Conservation (phyloP, 148 eudicot genomes). For the Rhododendron henanense region DNA sequence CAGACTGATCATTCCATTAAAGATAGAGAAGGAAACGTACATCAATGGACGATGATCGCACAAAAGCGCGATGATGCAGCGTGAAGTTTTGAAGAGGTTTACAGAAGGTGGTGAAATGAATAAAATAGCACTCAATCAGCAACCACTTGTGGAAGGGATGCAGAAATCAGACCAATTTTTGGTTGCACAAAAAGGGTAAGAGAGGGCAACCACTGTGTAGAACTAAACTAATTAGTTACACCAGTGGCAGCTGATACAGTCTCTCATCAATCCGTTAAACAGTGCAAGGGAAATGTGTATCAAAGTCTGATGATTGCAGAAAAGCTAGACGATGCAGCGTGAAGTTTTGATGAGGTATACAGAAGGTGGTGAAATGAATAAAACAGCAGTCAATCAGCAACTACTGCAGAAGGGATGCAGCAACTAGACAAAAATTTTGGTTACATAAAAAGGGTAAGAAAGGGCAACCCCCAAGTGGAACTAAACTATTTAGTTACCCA, state of each 20-base stretch:
- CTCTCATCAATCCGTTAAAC: neutral
- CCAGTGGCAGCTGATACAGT: neutral
- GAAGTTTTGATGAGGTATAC: neutral
- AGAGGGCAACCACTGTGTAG: neutral
- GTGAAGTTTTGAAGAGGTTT: neutral
- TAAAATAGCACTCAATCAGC: neutral
- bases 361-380: neutral
- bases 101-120: neutral
- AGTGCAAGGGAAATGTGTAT: neutral
- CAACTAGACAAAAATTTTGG: neutral
- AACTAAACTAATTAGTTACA: neutral
- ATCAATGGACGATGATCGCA: neutral
- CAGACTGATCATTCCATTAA: neutral
- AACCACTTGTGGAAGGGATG: neutral
- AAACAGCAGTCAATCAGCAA: neutral
- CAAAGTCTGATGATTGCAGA: neutral
- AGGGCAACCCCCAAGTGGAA: neutral
- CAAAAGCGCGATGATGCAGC: neutral
- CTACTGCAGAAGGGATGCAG: neutral
- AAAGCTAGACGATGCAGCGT: neutral
- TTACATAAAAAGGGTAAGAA: neutral
- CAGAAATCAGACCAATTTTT: neutral
- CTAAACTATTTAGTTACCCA: neutral
- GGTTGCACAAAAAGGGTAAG: neutral
- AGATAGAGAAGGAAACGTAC: no score